Conservation (phyloP, 2,329 filamentous ascomycete genomes). For the Salinomyces thailandicus region DNA sequence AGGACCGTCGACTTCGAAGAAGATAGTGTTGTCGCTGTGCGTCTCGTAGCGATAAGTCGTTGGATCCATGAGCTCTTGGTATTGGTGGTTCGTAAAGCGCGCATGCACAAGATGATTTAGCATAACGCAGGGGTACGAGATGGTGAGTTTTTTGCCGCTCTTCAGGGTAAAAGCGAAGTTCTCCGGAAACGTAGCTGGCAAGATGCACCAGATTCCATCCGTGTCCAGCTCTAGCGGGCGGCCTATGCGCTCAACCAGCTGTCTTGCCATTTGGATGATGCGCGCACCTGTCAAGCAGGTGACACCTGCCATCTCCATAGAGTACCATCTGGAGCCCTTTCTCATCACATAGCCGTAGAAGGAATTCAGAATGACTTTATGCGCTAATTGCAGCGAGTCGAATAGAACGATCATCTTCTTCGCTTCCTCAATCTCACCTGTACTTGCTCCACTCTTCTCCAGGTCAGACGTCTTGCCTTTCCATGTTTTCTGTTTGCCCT, state of each 20-base stretch:
- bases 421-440: slow-evolving; percentile 73
- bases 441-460: slow-evolving; percentile 67
- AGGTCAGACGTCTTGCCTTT: slow-evolving; percentile 88
- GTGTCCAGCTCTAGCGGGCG: slow-evolving; percentile 90
- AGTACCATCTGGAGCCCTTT: slow-evolving; percentile 98
- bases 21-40: slow-evolving; percentile 97
- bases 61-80: slow-evolving; percentile 76
- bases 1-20: slow-evolving; percentile 96
- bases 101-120: slow-evolving; percentile 93
- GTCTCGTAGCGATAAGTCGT: slow-evolving; percentile 84
- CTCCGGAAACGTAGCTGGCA: slow-evolving; percentile 90
- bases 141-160: slow-evolving; percentile 90
- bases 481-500: slow-evolving; percentile 96
- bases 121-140: slow-evolving; percentile 98
- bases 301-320: slow-evolving; percentile 97
- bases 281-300: slow-evolving; percentile 92
- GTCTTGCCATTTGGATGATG: slow-evolving; percentile 92
- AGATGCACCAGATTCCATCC: slow-evolving; percentile 99
- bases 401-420: slow-evolving; percentile 99
- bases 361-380: slow-evolving; percentile 98
- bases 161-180: slow-evolving; percentile 92
- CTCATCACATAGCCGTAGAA: slow-evolving; percentile 99
- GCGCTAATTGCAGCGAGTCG: slow-evolving; percentile 89
- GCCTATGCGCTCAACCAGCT: slow-evolving; percentile 86
- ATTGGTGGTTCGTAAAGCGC: slow-evolving; percentile 93